Evolutionary conservation across 2,329 filamentous ascomycete species (phyloP).

Genomic region (Cercospora sp.): DNA sequence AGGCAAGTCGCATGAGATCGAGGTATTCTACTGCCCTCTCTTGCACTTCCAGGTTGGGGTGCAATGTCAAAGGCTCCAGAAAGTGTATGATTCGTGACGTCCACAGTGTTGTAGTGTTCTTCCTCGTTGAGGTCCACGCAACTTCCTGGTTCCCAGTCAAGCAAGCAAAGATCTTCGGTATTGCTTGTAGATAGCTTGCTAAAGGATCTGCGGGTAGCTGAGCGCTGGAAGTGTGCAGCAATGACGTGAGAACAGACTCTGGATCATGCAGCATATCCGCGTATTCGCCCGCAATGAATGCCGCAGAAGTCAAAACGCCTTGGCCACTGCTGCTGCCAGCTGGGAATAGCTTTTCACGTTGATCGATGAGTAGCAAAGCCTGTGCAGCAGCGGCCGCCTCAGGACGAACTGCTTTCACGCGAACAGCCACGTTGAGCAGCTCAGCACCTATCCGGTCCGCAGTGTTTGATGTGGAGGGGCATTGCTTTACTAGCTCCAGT

Average conservation of each 20-base stretch:
- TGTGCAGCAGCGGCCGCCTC: conserved; percentile 84
- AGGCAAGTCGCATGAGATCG: conserved; percentile 82
- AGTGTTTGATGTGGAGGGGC: conserved; percentile 57
- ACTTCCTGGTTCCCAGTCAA: conserved; percentile 66
- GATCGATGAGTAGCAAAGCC: conserved; percentile 66
- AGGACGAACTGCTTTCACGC: conserved; percentile 78
- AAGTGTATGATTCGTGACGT: conserved; percentile 80
- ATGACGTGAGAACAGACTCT: conserved; percentile 69
- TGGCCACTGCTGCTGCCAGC: conserved; percentile 52
- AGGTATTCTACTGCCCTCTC: conserved; percentile 91
- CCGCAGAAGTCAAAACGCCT: conserved; percentile 71
- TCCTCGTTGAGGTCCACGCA: conserved; percentile 71
- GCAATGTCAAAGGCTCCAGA: conserved; percentile 73
- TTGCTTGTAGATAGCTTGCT: conserved; percentile 78
- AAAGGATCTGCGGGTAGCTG: conserved; percentile 65
- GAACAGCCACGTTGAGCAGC: conserved; percentile 84
- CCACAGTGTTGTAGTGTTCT: conserved; percentile 72
- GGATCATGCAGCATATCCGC: conserved; percentile 69
- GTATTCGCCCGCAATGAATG: conserved; percentile 90
- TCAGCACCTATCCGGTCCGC: conserved; percentile 78
- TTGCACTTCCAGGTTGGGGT: conserved; percentile 90
- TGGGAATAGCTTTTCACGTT: conserved; percentile 59
- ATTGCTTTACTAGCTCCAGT: conserved; percentile 75
- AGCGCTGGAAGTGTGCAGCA: conserved; percentile 67
- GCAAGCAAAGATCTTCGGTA: conserved; percentile 78